These are phyloP conservation scores for Penstemon newberryi DNA, from an alignment of 257 asterid species.

Conservation along the genomic window DNA sequence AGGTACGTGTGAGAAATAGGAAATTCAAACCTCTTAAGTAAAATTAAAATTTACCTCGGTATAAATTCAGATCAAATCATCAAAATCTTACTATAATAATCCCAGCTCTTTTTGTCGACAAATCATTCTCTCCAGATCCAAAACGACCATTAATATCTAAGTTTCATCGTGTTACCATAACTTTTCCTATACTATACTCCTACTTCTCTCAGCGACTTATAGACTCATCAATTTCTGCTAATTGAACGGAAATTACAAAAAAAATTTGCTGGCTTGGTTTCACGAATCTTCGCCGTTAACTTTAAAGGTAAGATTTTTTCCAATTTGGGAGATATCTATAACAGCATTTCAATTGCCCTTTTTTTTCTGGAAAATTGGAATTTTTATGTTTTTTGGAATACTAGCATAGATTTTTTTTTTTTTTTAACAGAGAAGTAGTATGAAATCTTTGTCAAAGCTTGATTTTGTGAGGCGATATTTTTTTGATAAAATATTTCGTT, in stretches of 20 bases:
- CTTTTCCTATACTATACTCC: slow-evolving; percentile 15
- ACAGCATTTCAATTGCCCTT: too few species aligned
- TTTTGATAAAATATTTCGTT: too few species aligned
- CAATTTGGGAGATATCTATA: background rate
- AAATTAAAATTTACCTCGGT: too few species aligned
- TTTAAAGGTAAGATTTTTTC: slow-evolving; percentile 27
- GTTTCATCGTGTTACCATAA: background rate
- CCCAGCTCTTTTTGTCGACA: background rate
- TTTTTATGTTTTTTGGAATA: too few species aligned
- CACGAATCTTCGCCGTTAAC: background rate
- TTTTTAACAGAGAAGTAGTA: background rate
- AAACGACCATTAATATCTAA: background rate
- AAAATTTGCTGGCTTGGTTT: slow-evolving; percentile 26
- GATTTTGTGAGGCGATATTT: background rate
- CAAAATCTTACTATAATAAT: background rate
- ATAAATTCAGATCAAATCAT: background rate
- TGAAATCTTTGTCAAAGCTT: slow-evolving; percentile 16
- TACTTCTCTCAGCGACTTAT: slow-evolving; percentile 20
- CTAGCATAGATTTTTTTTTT: background rate
- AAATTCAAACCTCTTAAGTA: too few species aligned
- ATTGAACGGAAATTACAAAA: slow-evolving; percentile 23
- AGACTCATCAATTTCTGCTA: slow-evolving; percentile 18
- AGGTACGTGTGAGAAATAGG: too few species aligned
- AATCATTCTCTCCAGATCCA: slow-evolving; percentile 28
- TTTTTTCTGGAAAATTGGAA: too few species aligned